phyloP scores from a whole-genome alignment of 2,329 filamentous ascomycete genomes.

The Scleromitrula shiraiana region DNA sequence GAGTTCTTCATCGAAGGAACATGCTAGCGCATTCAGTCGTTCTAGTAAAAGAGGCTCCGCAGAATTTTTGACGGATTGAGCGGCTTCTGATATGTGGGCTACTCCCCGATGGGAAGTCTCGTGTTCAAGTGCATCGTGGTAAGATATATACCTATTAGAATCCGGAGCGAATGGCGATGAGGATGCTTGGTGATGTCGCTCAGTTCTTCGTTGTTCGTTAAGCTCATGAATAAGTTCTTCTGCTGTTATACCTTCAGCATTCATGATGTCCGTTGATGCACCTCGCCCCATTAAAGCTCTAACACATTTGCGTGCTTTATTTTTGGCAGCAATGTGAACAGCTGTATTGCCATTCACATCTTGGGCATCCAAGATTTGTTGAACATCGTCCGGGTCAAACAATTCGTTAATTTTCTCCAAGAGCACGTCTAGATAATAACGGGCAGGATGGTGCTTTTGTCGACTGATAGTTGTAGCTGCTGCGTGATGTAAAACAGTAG shows the following conservation, averaged over 20 bases:
- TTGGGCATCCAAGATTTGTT: slow-evolving; percentile 70
- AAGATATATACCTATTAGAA: slow-evolving; percentile 45
- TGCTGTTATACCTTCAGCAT: slow-evolving; percentile 72
- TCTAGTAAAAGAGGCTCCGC: slow-evolving; percentile 63
- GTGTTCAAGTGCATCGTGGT: slow-evolving; percentile 35
- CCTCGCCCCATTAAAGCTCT: slow-evolving; percentile 72
- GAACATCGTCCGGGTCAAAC: slow-evolving; percentile 67
- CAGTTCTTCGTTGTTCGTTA: slow-evolving; percentile 50
- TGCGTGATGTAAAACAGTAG: slow-evolving; percentile 91
- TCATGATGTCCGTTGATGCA: slow-evolving; percentile 74
- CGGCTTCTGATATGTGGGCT: slow-evolving; percentile 51
- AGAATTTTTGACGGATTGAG: slow-evolving; percentile 60
- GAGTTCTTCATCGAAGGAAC: slow-evolving; percentile 67
- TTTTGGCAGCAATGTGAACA: slow-evolving; percentile 63
- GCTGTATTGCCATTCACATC: slow-evolving; percentile 89
- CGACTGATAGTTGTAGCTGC: slow-evolving; percentile 77
- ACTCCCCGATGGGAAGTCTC: slow-evolving; percentile 13
- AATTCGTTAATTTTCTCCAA: slow-evolving; percentile 79
- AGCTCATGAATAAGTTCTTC: slow-evolving; percentile 73
- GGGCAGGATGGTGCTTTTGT: slow-evolving; percentile 78
- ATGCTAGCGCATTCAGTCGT: slow-evolving; percentile 63
- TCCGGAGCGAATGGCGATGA: slow-evolving; percentile 64
- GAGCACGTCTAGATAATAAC: slow-evolving; percentile 89
- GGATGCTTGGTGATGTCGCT: slow-evolving; percentile 55
- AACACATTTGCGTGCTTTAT: slow-evolving; percentile 83